Evolutionary conservation across 1,139 yeast species (phyloP).

Genomic region (Protomyces pachydermus): DNA sequence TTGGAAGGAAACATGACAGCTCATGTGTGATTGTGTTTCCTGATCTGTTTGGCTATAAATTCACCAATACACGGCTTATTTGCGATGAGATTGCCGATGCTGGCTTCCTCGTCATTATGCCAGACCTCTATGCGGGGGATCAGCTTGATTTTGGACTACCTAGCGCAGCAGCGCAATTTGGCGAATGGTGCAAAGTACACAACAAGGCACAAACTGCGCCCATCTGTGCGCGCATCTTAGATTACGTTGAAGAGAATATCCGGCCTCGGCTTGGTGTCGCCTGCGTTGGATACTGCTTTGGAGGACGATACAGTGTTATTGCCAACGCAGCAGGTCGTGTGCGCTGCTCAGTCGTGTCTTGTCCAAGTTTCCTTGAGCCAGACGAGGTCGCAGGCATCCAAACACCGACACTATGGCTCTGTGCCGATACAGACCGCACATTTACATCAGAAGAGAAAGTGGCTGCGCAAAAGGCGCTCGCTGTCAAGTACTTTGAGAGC

Average conservation of each 20-base stretch:
- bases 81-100: slow-evolving; percentile 31
- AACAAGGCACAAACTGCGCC: slow-evolving; percentile 31
- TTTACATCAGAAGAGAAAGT: slow-evolving; percentile 19
- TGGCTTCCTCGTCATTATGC: slow-evolving; percentile 28
- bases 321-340: slow-evolving; percentile 26
- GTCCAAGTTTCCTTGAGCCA: slow-evolving; percentile 20
- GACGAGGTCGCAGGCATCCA: slow-evolving; percentile 20
- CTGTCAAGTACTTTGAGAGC: slow-evolving; percentile 15
- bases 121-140: slow-evolving; percentile 30
- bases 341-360: slow-evolving; percentile 25
- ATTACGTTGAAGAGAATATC: slow-evolving; percentile 29
- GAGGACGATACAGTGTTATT: slow-evolving; percentile 33
- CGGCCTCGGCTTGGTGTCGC: slow-evolving; percentile 30
- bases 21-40: slow-evolving; percentile 28
- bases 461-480: slow-evolving; percentile 17
- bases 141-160: slow-evolving; percentile 18
- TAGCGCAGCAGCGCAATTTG: slow-evolving; percentile 12
- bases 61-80: slow-evolving; percentile 30
- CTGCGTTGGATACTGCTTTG: slow-evolving; percentile 33
- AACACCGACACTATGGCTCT: slow-evolving; percentile 24
- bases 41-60: slow-evolving; percentile 31
- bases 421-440: slow-evolving; percentile 23
- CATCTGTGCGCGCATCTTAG: slow-evolving; percentile 28
- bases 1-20: slow-evolving; percentile 26
- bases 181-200: slow-evolving; percentile 30